Percentiles rank a stretch among this genome's conserved stretches.
Evolutionary conservation across 352 stramenopile genomes (phyloP).

Genomic region (Phytopythium kandeliae): DNA sequence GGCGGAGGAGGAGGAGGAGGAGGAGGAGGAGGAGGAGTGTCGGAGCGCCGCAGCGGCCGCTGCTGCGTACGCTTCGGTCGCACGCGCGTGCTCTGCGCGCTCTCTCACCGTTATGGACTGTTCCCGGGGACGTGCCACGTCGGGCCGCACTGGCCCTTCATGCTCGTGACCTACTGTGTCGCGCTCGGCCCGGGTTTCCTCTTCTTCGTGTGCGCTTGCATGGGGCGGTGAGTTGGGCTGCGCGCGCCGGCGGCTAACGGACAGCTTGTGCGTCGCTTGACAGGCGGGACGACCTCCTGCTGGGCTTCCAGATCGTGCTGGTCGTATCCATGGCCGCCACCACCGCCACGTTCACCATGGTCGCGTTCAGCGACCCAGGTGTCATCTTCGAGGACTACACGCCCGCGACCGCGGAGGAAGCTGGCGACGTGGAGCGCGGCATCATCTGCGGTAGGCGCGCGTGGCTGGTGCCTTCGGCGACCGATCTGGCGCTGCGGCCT

Average conservation of each 20-base stretch:
- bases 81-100: constrained; percentile 58
- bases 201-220: constrained; percentile 30
- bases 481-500: too few species aligned
- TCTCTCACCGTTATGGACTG: constrained; percentile 31
- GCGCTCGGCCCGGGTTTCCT: constrained; percentile 46
- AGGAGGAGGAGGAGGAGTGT: too few species aligned
- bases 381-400: constrained; percentile 51
- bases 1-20: too few species aligned
- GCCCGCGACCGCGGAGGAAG: constrained; percentile 11
- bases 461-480: too few species aligned
- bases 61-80: constrained; percentile 53
- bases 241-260: too few species aligned
- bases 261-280: not conserved
- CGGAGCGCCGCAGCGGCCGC: constrained; percentile 1
- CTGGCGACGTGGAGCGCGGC: constrained; percentile 30
- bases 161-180: constrained; percentile 73
- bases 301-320: constrained; percentile 41
- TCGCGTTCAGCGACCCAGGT: constrained; percentile 72
- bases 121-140: constrained; percentile 66
- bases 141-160: constrained; percentile 64
- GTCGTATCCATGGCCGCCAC: constrained; percentile 47
- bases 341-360: constrained; percentile 66
- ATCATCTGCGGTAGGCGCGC: constrained; percentile 58
- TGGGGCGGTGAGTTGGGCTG: not conserved
- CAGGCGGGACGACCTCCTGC: constrained; percentile 27